These are phyloP conservation scores for Suillus hirtellus DNA, from an alignment of 768 basidiomycete species.

Conservation along the genomic window DNA sequence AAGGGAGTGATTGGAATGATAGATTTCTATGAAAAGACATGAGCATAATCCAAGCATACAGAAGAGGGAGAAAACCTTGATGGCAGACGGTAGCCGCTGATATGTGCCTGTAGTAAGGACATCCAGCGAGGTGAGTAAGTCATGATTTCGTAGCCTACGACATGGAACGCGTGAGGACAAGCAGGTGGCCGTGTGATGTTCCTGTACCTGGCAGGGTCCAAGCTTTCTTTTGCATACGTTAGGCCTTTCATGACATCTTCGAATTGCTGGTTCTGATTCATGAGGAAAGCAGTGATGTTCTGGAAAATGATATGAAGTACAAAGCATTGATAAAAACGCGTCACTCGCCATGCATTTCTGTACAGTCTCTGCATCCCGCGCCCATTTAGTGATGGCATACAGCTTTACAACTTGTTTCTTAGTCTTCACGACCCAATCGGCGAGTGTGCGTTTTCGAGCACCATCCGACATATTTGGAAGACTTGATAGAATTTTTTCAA, in stretches of 20 bases:
- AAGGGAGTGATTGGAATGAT: constrained; percentile 66
- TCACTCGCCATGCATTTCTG: constrained; percentile 80
- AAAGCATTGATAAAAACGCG: not conserved
- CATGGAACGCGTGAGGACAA: constrained; percentile 1
- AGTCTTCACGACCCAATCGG: constrained; percentile 88
- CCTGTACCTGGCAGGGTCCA: constrained; percentile 77
- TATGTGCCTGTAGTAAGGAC: constrained; percentile 89
- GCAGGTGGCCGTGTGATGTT: not conserved
- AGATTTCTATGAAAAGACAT: constrained; percentile 53
- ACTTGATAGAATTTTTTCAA: constrained; percentile 30
- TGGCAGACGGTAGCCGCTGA: constrained; percentile 72
- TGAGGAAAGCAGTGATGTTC: constrained; percentile 87
- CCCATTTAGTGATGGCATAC: constrained; percentile 86
- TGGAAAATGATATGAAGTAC: constrained; percentile 29
- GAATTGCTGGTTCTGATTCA: constrained; percentile 84
- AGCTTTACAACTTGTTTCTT: constrained; percentile 90
- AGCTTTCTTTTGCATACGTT: constrained; percentile 61
- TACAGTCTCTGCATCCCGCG: constrained; percentile 77
- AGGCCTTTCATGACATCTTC: constrained; percentile 65
- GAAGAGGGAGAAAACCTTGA: constrained; percentile 57
- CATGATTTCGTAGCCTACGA: constrained; percentile 85
- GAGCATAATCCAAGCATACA: constrained; percentile 21
- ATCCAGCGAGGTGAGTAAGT: constrained; percentile 87
- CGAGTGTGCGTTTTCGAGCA: constrained; percentile 76
- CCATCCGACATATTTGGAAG: constrained; percentile 83